Percentiles rank a stretch among this genome's conserved stretches.
These are phyloP conservation scores for Babesia ovis DNA, from an alignment of 169 alveolate genomes.

Conservation along the genomic window DNA sequence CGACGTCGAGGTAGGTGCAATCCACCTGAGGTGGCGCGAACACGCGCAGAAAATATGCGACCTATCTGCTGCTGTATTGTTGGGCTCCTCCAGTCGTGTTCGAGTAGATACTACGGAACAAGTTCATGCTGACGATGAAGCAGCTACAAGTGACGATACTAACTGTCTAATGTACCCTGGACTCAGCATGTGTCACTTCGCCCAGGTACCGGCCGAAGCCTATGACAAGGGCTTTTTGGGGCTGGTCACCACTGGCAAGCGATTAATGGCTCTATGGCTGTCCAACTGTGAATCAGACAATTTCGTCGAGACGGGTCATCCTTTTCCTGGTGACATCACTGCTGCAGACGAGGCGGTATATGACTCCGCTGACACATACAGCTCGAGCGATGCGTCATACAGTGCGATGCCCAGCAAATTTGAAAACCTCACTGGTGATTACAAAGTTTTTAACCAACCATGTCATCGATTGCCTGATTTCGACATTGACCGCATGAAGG, in stretches of 20 bases:
- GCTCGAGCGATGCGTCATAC: neutral
- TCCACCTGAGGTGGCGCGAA: neutral
- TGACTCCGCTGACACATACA: neutral
- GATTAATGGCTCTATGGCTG: conserved; percentile 1
- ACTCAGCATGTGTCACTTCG: conserved; percentile 45
- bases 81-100: neutral
- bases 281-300: neutral
- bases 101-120: neutral
- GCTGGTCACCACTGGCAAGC: neutral
- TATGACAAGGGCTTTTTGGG: conserved; percentile 33
- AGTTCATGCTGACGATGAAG: neutral
- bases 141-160: too few relatives aligned
- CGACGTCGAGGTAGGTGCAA: conserved; percentile 44
- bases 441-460: conserved; percentile 17
- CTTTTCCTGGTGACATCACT: neutral
- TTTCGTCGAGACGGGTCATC: neutral
- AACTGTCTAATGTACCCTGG: conserved; percentile 14
- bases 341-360: neutral
- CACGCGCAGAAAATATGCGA: conserved; percentile 53
- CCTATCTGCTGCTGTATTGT: conserved; percentile 7
- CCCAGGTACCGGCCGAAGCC: neutral
- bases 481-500: conserved; percentile 26
- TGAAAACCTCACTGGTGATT: neutral
- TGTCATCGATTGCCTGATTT: conserved; percentile 8
- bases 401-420: neutral